phyloP scores from a whole-genome alignment of 495 filamentous ascomycete species.

The Mytilinidion resinicola region DNA sequence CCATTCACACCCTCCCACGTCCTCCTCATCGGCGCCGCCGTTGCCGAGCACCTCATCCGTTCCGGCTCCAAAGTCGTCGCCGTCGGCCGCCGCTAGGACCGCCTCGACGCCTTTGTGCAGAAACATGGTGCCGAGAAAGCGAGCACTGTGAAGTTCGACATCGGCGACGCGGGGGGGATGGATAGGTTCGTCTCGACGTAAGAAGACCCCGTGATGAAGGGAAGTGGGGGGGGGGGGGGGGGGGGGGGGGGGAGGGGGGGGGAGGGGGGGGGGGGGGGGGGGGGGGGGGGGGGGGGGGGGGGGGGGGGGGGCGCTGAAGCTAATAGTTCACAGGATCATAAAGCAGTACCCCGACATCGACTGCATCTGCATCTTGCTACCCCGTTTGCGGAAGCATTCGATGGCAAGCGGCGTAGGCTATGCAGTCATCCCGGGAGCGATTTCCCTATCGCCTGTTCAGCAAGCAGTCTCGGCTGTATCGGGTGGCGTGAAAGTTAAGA shows the following conservation, averaged over 20 bases:
- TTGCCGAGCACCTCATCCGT: conserved; percentile 14
- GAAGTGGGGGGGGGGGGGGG: too few species aligned
- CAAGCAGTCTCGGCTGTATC: background rate
- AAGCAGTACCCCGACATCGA: conserved; percentile 21
- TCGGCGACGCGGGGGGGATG: conserved; percentile 6
- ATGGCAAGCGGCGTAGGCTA: conserved; percentile 2
- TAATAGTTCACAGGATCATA: background rate
- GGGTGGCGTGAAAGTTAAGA: background rate
- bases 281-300: too few species aligned
- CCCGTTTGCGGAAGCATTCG: background rate
- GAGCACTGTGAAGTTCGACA: conserved; percentile 13
- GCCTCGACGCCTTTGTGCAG: conserved; percentile 19
- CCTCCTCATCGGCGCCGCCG: conserved; percentile 20
- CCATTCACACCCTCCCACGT: conserved; percentile 25
- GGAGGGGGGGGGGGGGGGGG: too few species aligned
- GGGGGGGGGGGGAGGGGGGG: too few species aligned
- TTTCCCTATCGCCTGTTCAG: background rate
- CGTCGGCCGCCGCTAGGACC: conserved; percentile 20
- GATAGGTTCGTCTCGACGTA: conserved; percentile 2
- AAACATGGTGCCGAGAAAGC: conserved; percentile 10
- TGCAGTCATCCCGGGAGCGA: background rate
- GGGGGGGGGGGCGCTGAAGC: too few species aligned
- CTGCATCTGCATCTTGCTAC: conserved; percentile 12
- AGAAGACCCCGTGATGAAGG: background rate
- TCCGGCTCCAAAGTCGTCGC: conserved; percentile 18